A percentile compares a stretch with the other conserved stretches of the same genome.
phyloP scores from a whole-genome alignment of 345 rosid species.

The Aurinia saxatilis region DNA sequence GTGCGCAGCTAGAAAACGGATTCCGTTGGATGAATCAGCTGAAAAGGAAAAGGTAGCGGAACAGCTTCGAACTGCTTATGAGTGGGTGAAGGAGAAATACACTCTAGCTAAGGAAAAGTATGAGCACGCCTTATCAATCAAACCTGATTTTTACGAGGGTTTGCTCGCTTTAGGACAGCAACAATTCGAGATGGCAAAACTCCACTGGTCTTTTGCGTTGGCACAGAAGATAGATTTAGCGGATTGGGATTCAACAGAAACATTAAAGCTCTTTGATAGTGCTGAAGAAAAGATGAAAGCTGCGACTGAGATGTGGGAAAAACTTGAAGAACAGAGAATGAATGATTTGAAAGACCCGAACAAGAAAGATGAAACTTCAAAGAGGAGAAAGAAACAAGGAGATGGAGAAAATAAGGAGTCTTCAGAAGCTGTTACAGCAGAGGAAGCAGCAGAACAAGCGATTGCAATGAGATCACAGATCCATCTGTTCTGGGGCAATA shows the following conservation, averaged over 20 bases:
- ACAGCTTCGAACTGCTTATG: constrained; percentile 82
- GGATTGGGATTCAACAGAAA: constrained; percentile 70
- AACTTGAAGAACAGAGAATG: constrained; percentile 75
- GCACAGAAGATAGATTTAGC: constrained; percentile 78
- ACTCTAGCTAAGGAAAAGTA: constrained; percentile 75
- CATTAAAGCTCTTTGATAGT: constrained; percentile 63
- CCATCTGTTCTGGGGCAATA: constrained; percentile 98
- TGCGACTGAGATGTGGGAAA: constrained; percentile 97
- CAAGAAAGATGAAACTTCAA: constrained; percentile 71
- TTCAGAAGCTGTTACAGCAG: constrained; percentile 41
- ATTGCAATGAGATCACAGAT: constrained; percentile 95
- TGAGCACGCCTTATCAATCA: constrained; percentile 68
- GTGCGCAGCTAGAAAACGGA: constrained; percentile 97
- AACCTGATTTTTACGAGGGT: constrained; percentile 96
- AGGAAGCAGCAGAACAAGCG: constrained; percentile 95
- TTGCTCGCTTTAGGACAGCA: constrained; percentile 92
- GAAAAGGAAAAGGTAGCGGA: constrained; percentile 54
- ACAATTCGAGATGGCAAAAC: constrained; percentile 98
- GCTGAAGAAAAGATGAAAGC: constrained; percentile 92
- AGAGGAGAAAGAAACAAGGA: constrained; percentile 72
- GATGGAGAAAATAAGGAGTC: constrained; percentile 40
- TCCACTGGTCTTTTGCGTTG: constrained; percentile 79
- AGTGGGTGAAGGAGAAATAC: constrained; percentile 89
- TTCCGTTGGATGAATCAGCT: constrained; percentile 85
- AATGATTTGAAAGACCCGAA: constrained; percentile 64